Evolutionary conservation across 2,329 filamentous ascomycete genomes (phyloP), one percentile per base, ranked within the genome.

Genomic region (Rhinocladiella similis): DNA sequence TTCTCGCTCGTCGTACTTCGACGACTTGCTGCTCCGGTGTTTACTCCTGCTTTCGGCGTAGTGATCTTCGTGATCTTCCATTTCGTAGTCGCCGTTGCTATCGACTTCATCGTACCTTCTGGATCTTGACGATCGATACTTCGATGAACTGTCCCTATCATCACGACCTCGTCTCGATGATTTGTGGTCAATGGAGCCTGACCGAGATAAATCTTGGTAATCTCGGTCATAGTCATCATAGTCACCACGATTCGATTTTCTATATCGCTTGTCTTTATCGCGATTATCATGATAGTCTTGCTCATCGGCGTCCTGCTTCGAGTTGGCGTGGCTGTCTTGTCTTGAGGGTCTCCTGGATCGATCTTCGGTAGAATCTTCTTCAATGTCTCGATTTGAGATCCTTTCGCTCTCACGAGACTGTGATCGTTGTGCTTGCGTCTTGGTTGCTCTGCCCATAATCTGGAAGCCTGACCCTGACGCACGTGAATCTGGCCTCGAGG

Each of bases 151-250:
- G n/a, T 83, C 79, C 55, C 78, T 77, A 41, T 88, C 83, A 61
- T 80, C 80, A 50, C 82, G 85, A 63, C 84, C 85, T 59, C 84
- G 83, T 64, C 85, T 83, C 47, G 79, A 78, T 5, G 82, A 80
- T 52, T 80, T 83, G 36, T 78, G 77, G 29, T 65, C 63, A 4
- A 79, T 79, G 9, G 80, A 79, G 12, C 84, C 82, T 1, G 88
- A 90, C 55, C 87, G 80, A 47, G 84, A 80, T 12, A 76, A 74
- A 63, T 78, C 67, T 59, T 63, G 60, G 59, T 73, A 70, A 42
- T 73, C 69, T 66, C 60, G 67, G 73, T 68, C 66, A 43, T 81
- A 76, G 48, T 78, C 75, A 16, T 80, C 80, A 47, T 80, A 78
- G 14, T 74, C 73, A 5, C 72, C 70, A 25, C 64, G 66, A 48